These are phyloP conservation scores for Backusella tuberculispora DNA, from an alignment of 192 early-diverging fungal species.

Conservation along the genomic window DNA sequence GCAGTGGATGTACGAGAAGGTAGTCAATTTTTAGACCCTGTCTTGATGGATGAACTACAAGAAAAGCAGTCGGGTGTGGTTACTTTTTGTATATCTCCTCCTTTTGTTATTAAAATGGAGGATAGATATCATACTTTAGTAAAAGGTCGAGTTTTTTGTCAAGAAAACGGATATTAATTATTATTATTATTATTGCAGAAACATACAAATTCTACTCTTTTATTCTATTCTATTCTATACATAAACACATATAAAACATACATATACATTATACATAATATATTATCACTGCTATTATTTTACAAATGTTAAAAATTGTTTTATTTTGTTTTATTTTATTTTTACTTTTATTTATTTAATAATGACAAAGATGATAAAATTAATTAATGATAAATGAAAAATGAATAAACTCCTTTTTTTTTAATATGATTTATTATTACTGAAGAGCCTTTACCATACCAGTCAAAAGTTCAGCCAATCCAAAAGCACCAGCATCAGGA, in stretches of 20 bases:
- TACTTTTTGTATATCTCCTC: conserved; percentile 40
- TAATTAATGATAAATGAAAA: neutral
- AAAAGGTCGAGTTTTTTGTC: conserved; percentile 29
- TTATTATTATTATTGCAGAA: no score
- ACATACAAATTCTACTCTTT: no score
- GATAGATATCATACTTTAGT: conserved; percentile 10
- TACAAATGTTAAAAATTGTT: no score
- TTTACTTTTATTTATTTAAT: neutral
- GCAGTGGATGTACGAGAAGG: conserved; percentile 31
- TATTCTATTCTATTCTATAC: no score
- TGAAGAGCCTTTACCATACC: conserved; percentile 41
- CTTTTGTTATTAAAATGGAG: conserved; percentile 27
- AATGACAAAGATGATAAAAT: neutral
- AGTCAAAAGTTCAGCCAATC: conserved; percentile 57
- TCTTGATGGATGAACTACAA: conserved; percentile 34
- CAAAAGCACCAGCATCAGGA: conserved; percentile 67
- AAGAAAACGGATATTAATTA: neutral
- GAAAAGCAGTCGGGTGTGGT: conserved; percentile 25
- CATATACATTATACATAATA: no score
- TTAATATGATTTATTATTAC: neutral
- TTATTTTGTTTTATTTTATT: no score
- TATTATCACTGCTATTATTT: no score
- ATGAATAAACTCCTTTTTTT: neutral
- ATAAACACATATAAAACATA: no score
- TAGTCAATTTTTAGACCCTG: conserved; percentile 23